These are phyloP conservation scores for Ulota crispa DNA, from an alignment of 225 moss, liverwort and hornwort species.

Conservation along the genomic window DNA sequence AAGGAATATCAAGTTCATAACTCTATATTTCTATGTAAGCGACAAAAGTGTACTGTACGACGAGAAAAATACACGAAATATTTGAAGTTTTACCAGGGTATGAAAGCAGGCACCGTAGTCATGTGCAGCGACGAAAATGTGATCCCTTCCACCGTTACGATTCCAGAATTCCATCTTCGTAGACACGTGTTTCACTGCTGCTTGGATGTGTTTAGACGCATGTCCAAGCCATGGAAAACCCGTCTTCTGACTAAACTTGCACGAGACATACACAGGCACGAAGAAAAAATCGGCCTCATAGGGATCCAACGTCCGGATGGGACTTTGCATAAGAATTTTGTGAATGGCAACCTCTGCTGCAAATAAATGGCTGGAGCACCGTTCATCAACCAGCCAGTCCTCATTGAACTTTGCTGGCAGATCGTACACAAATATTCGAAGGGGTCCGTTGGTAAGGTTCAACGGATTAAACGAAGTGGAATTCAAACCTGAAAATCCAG, in stretches of 20 bases:
- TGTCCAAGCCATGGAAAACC: conserved; percentile 81
- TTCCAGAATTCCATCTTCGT: conserved; percentile 77
- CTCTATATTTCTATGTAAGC: background rate
- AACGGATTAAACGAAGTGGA: conserved; percentile 44
- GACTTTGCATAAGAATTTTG: conserved; percentile 58
- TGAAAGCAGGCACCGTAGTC: conserved; percentile 96
- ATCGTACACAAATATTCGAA: conserved; percentile 75
- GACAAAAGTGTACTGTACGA: background rate
- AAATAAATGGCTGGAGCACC: conserved; percentile 88
- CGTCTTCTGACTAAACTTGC: conserved; percentile 80
- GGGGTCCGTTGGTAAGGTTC: conserved; percentile 41
- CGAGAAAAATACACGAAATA: background rate
- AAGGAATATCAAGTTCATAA: no score
- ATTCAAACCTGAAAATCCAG: conserved; percentile 22
- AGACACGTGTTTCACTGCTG: conserved; percentile 74
- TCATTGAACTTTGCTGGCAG: conserved; percentile 74
- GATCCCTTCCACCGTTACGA: conserved; percentile 80
- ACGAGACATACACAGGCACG: conserved; percentile 91
- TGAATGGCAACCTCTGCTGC: conserved; percentile 92
- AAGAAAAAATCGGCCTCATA: conserved; percentile 83
- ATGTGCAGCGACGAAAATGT: conserved; percentile 89
- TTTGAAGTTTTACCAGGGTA: conserved; percentile 45
- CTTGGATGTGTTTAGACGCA: conserved; percentile 61
- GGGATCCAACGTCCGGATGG: conserved; percentile 70
- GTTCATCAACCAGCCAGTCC: conserved; percentile 79